phyloP scores from a whole-genome alignment of 352 stramenopile species.

The Blastocystis sp. region DNA sequence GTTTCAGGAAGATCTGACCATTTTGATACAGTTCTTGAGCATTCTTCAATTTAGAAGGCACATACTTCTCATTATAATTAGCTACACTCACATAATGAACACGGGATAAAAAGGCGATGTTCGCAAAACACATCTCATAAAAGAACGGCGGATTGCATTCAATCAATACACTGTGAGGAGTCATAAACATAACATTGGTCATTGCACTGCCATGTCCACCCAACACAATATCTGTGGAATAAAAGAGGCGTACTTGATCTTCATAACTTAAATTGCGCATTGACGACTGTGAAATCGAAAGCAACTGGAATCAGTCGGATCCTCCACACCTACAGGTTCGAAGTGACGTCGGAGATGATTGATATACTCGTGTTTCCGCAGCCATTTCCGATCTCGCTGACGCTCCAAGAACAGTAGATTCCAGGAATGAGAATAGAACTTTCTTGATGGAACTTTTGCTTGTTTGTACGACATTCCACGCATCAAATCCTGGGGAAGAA shows the following conservation, averaged over 20 bases:
- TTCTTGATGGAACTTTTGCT: not conserved
- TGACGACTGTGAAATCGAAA: not conserved
- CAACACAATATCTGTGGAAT: slow-evolving; percentile 4
- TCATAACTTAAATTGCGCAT: not conserved
- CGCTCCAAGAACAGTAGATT: slow-evolving; percentile 9
- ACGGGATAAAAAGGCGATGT: not conserved
- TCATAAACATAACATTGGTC: slow-evolving; percentile 14
- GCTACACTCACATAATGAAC: not conserved
- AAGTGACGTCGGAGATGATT: not conserved
- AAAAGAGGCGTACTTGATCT: not conserved
- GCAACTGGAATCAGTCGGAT: not conserved
- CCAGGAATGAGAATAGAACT: not conserved
- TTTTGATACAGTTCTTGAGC: not conserved
- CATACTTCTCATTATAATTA: not conserved
- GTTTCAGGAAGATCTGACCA: not conserved
- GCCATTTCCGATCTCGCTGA: not conserved
- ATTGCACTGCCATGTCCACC: not conserved
- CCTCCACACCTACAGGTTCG: not conserved
- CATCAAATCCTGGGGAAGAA: not conserved
- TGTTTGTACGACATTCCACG: not conserved
- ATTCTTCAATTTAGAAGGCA: not conserved
- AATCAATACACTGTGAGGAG: slow-evolving; percentile 31
- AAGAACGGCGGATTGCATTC: not conserved
- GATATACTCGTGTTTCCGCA: not conserved
- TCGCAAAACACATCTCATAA: not conserved